Percentiles rank a stretch among this genome's conserved stretches.
Evolutionary conservation across 805 yeast species (phyloP).

Genomic region (Yueomyces sp.): DNA sequence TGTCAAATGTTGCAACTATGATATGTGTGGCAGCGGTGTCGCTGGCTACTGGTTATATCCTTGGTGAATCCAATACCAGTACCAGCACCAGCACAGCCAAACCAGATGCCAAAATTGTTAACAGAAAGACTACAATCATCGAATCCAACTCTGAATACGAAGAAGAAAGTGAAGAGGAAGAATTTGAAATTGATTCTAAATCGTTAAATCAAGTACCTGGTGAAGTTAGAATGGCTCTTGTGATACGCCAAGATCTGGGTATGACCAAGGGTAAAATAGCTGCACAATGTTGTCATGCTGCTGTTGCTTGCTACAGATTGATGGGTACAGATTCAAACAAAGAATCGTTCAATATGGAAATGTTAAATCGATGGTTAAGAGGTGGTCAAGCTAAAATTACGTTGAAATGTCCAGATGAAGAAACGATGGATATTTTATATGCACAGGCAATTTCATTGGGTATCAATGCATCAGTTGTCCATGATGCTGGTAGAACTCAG

Average conservation of each 20-base stretch:
- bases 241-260: conserved; percentile 75
- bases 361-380: conserved; percentile 64
- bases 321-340: conserved; percentile 38
- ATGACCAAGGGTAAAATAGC: conserved; percentile 96
- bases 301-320: conserved; percentile 70
- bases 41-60: conserved; percentile 18
- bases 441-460: conserved; percentile 73
- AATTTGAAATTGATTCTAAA: conserved; percentile 44
- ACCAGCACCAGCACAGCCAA: background rate
- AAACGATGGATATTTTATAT: conserved; percentile 58
- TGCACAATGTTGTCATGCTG: conserved; percentile 98
- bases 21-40: conserved; percentile 14
- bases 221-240: conserved; percentile 74
- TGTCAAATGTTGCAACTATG: conserved; percentile 6
- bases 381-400: conserved; percentile 93
- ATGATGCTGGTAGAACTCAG: conserved; percentile 96
- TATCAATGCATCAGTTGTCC: conserved; percentile 67
- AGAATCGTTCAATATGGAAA: conserved; percentile 42
- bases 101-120: background rate
- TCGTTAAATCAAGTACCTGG: conserved; percentile 58
- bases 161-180: conserved; percentile 39
- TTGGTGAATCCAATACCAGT: conserved; percentile 15
- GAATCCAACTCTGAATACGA: conserved; percentile 4
- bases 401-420: conserved; percentile 54
- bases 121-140: background rate